A percentile compares a stretch with the other conserved stretches of the same genome.
Conservation (phyloP, 306 rosid genomes). For the Betula pendula region DNA sequence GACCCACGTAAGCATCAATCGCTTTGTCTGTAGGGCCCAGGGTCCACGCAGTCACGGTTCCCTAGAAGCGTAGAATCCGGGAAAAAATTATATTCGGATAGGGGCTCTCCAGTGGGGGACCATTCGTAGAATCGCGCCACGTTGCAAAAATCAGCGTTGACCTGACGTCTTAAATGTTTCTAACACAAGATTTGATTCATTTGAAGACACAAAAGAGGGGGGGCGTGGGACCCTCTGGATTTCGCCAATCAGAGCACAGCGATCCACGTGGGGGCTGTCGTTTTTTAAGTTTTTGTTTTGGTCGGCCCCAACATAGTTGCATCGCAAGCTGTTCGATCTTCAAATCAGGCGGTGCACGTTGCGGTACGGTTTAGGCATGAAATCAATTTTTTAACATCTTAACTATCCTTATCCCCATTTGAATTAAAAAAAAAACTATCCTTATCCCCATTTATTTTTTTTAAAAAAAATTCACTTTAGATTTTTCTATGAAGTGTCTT, state of each 20-base stretch:
- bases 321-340: too few species aligned
- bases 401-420: too few species aligned
- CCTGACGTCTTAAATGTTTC: not conserved
- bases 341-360: too few species aligned
- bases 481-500: too few species aligned
- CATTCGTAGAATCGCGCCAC: constrained; percentile 15
- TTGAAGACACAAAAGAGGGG: not conserved
- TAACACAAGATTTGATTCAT: too few species aligned
- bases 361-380: too few species aligned
- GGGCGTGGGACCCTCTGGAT: not conserved
- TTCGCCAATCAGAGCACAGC: constrained; percentile 6
- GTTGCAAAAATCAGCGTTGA: constrained; percentile 18
- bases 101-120: constrained; percentile 21
- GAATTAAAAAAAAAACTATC: too few species aligned
- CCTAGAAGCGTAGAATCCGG: constrained; percentile 16
- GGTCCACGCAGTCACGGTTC: constrained; percentile 16
- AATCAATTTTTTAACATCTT: too few species aligned
- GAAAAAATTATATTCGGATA: constrained; percentile 8
- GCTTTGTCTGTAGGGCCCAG: constrained; percentile 6
- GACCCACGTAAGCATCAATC: not conserved
- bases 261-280: constrained; percentile 24
- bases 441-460: too few species aligned
- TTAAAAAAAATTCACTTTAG: too few species aligned
- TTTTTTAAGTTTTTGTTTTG: not conserved
- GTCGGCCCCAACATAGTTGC: constrained; percentile 6